Conservation (phyloP, 768 basidiomycete genomes). For the Tricholomella constricta region DNA sequence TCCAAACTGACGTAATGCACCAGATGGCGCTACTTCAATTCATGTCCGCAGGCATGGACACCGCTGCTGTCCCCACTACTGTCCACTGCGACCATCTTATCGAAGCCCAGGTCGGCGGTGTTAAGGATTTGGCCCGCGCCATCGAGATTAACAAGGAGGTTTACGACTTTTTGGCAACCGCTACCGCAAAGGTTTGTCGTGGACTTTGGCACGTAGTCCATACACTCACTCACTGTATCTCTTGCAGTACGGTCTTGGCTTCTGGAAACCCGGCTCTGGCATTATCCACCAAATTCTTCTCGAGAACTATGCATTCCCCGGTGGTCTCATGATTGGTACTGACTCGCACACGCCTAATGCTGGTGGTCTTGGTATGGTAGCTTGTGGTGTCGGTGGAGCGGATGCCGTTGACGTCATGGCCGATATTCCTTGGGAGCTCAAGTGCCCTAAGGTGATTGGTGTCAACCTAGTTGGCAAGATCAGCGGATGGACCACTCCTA, state of each 20-base stretch:
- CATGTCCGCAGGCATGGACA: slow-evolving; percentile 99
- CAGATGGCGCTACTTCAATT: slow-evolving; percentile 99
- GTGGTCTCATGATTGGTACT: slow-evolving; percentile 99
- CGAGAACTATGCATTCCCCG: slow-evolving; percentile 99
- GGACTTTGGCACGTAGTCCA: neutral
- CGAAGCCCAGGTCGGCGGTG: slow-evolving; percentile 94
- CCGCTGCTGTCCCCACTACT: slow-evolving; percentile 95
- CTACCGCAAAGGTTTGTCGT: slow-evolving; percentile 85
- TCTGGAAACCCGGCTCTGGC: slow-evolving; percentile 99
- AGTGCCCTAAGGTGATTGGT: slow-evolving; percentile 99
- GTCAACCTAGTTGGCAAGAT: slow-evolving; percentile 96
- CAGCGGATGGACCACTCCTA: slow-evolving; percentile 95
- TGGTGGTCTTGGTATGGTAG: slow-evolving; percentile 98
- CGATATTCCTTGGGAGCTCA: slow-evolving; percentile 96
- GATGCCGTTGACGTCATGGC: slow-evolving; percentile 99
- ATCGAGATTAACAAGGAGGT: slow-evolving; percentile 97
- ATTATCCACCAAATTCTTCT: slow-evolving; percentile 99
- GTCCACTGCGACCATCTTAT: slow-evolving; percentile 99
- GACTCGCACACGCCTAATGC: slow-evolving; percentile 99
- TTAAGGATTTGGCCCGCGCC: slow-evolving; percentile 90
- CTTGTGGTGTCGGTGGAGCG: slow-evolving; percentile 98
- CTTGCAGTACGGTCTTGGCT: slow-evolving; percentile 90
- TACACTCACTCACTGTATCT: neutral
- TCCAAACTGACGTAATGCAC: slow-evolving; percentile 32
- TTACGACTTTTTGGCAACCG: slow-evolving; percentile 98